Base-by-base conservation (phyloP, 2,329 filamentous ascomycete species). In the Nemania diffusa region DNA sequence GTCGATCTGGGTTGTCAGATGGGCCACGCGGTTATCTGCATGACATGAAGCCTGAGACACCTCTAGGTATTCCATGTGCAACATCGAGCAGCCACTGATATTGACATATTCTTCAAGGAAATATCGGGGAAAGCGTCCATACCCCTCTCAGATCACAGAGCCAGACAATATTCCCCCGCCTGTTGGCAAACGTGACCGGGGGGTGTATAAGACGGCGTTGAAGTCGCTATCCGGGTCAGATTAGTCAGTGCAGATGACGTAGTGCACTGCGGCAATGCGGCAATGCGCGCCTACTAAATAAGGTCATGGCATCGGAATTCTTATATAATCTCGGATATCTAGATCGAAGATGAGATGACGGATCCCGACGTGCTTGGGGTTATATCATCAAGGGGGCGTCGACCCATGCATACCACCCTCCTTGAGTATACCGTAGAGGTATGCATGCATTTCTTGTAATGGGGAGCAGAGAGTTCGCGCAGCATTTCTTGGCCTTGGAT, bases 1-100 rank as follows among this genome's bases (percentile, higher is more conserved):
- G 55, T 59, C 34, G 48, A 67, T 62, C 61, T 62, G 55, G 37
- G 32, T 37, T 57, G 48, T 51, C 58, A 40, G 68, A 34, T 65
- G 29, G 42, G 56, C 48, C 46, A 17, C 51, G 40, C 68, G 68
- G 68, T 56, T 70, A 68, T 70, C 62, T 68, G 68, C 65, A 68
- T 70, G 51, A 58, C 50, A 61, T 67, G 42, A 42, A 40, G 42
- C 40, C 32, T 56, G 46, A 69, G 50, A 59, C 42, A 29, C 24
- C 26, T 32, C 44, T 22, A n/a, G n/a, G n/a, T n/a, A 58, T 51
- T 42, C 58, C 53, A 58, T 32, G 64, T 64, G 60, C 29, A 48
- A 67, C 48, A 34, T 37, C 32, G 26, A 56, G n/a, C 11, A 22
- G 17, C 29, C 51, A 59, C 34, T 53, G 34, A 40, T 40, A 57